These are phyloP conservation scores for Aspergillus sp. DNA, from an alignment of 2,329 filamentous ascomycete genomes.

Conservation along the genomic window DNA sequence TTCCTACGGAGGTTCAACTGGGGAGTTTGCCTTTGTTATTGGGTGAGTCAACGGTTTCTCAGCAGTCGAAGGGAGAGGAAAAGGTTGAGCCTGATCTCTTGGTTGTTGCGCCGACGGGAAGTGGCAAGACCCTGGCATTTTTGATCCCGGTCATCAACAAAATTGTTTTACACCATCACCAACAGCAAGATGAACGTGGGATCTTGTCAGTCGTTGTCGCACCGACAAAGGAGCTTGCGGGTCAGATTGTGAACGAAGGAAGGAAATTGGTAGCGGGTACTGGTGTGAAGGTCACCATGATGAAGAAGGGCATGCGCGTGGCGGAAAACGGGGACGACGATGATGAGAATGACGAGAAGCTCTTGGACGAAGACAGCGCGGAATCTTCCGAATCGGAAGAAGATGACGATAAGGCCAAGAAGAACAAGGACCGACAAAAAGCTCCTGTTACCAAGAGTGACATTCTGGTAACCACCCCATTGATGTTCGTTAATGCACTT, in stretches of 20 bases:
- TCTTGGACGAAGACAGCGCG: constrained; percentile 34
- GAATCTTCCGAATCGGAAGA: constrained; percentile 33
- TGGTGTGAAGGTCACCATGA: constrained; percentile 68
- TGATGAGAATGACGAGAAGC: constrained; percentile 33
- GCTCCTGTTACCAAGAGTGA: constrained; percentile 62
- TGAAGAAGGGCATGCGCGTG: constrained; percentile 78
- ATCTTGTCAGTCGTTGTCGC: constrained; percentile 67
- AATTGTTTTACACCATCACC: constrained; percentile 51
- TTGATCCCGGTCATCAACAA: constrained; percentile 78
- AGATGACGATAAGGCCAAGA: constrained; percentile 21
- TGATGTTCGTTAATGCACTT: constrained; percentile 70
- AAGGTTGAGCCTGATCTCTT: constrained; percentile 62
- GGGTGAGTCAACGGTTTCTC: constrained; percentile 38
- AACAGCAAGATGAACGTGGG: constrained; percentile 50
- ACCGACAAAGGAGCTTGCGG: constrained; percentile 72
- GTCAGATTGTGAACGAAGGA: constrained; percentile 76
- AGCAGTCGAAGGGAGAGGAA: constrained; percentile 23
- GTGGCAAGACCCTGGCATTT: constrained; percentile 92
- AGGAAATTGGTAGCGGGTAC: constrained; percentile 73
- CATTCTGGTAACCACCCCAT: constrained; percentile 72
- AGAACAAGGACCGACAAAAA: constrained; percentile 24
- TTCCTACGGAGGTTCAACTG: constrained; percentile 92
- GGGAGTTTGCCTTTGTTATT: constrained; percentile 75
- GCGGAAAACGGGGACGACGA: constrained; percentile 40
- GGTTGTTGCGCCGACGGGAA: constrained; percentile 87